Percentiles rank a stretch among this genome's conserved stretches.
Conservation (phyloP, 2,329 filamentous ascomycete species). For the Alternaria tenuissima region DNA sequence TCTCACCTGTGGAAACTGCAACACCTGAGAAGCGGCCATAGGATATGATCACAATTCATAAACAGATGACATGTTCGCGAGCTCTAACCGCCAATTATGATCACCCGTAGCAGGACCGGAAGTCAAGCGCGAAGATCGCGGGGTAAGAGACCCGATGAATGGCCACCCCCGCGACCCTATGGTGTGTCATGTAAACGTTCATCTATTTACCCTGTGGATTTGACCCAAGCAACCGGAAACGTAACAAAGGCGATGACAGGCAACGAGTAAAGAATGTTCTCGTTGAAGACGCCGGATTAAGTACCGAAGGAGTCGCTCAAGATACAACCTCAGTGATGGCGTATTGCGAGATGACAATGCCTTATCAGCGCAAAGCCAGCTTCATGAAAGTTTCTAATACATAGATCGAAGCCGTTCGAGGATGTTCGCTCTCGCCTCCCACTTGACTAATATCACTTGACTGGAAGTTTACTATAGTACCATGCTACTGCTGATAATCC, state of each 20-base stretch:
- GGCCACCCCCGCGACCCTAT: conserved; percentile 28
- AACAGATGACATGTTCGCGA: neutral
- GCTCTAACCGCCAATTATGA: conserved; percentile 9
- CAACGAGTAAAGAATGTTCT: neutral
- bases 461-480: conserved; percentile 34
- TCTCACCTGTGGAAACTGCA: neutral
- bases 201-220: conserved; percentile 26
- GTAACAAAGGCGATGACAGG: neutral
- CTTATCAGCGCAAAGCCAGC: neutral
- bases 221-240: neutral
- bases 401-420: conserved; percentile 26
- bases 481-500: conserved; percentile 32
- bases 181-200: conserved; percentile 41
- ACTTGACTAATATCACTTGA: conserved; percentile 31
- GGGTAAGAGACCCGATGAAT: conserved; percentile 33
- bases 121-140: conserved; percentile 34
- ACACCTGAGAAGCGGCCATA: neutral
- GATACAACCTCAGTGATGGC: neutral
- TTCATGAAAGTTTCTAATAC: conserved; percentile 3
- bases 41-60: neutral
- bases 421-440: conserved; percentile 15
- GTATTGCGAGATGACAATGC: neutral
- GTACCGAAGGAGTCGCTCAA: neutral
- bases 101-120: conserved; percentile 22
- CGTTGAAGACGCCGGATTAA: neutral